phyloP scores from a whole-genome alignment of 176 grass and related monocot genomes.

The Zoysia pacifica region DNA sequence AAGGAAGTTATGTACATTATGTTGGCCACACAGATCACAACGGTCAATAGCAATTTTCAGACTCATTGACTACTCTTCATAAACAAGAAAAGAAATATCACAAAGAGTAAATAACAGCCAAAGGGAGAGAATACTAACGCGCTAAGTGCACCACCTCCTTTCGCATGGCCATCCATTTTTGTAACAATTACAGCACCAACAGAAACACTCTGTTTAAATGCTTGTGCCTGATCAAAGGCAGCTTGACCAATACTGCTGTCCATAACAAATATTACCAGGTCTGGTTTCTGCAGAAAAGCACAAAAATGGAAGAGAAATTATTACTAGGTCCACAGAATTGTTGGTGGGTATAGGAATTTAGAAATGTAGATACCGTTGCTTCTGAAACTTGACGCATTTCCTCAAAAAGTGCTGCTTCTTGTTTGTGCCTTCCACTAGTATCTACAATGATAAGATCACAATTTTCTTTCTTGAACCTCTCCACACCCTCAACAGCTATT shows the following conservation, averaged over 20 bases:
- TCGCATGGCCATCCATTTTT: constrained; percentile 95
- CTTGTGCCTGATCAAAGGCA: constrained; percentile 92
- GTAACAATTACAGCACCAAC: constrained; percentile 96
- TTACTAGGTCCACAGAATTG: no score
- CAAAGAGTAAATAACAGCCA: no score
- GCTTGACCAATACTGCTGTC: constrained; percentile 91
- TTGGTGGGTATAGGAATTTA: no score
- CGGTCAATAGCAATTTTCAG: no score
- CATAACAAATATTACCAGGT: constrained; percentile 95
- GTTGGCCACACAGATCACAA: no score
- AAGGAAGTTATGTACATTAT: no score
- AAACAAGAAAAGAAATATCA: no score
- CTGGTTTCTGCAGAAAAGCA: constrained; percentile 73
- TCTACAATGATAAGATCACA: constrained; percentile 85
- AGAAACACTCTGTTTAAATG: constrained; percentile 84
- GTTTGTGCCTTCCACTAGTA: constrained; percentile 90
- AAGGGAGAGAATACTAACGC: neutral
- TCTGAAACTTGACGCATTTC: constrained; percentile 99
- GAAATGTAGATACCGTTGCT: constrained; percentile 34
- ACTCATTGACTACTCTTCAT: no score
- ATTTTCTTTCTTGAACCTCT: neutral
- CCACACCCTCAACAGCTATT: neutral
- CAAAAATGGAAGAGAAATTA: no score
- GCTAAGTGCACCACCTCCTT: constrained; percentile 71
- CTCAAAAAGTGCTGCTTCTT: constrained; percentile 86